phyloP scores from a whole-genome alignment of 306 rosid species.

The Sophora flavescens region DNA sequence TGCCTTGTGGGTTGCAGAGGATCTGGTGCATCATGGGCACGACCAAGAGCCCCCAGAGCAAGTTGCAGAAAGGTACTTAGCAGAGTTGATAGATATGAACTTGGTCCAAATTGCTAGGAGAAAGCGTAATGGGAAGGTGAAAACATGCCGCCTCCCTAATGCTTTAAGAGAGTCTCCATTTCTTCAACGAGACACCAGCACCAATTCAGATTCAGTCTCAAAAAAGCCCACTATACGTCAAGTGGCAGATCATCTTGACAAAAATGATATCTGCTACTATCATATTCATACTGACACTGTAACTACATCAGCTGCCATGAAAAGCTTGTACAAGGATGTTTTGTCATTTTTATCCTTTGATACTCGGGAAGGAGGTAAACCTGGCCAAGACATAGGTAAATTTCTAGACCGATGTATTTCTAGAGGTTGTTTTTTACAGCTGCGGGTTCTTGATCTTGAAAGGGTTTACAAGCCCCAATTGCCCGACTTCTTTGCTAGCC shows the following conservation, averaged over 20 bases:
- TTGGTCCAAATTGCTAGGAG: constrained; percentile 41
- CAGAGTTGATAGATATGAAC: constrained; percentile 42
- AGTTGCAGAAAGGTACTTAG: constrained; percentile 38
- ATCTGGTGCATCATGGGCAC: background rate
- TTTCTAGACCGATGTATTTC: constrained; percentile 32
- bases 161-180: background rate
- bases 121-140: constrained; percentile 46
- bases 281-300: constrained; percentile 27
- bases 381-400: constrained; percentile 45
- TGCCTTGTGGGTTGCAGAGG: constrained; percentile 54
- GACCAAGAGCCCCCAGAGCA: constrained; percentile 18
- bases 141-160: constrained; percentile 46
- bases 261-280: background rate
- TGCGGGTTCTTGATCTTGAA: constrained; percentile 60
- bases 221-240: too few species aligned
- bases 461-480: constrained; percentile 50
- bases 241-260: constrained; percentile 8
- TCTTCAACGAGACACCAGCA: background rate
- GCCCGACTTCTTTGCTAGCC: constrained; percentile 45
- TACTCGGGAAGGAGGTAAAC: constrained; percentile 45
- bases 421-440: background rate
- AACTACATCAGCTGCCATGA: background rate
- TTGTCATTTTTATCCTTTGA: constrained; percentile 45
- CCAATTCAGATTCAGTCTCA: too few species aligned
- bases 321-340: constrained; percentile 5